Base-by-base conservation (phyloP, 352 stramenopile species). In the Phytophthora podocarpi region DNA sequence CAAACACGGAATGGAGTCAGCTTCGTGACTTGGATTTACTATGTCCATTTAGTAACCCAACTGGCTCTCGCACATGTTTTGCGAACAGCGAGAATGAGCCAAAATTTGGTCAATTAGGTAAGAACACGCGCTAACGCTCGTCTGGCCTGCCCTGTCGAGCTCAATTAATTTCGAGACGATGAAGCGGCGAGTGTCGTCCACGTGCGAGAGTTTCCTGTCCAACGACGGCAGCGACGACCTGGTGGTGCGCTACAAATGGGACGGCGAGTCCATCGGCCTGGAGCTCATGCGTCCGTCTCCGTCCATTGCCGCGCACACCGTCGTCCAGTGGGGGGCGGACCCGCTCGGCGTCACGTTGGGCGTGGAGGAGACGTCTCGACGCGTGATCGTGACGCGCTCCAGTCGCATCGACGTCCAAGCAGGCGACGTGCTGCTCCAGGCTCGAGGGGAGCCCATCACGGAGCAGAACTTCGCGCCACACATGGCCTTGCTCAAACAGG, bases 341-440 rank as follows among this genome's bases (percentile, higher is more conserved):
- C 61, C 76, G 12, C 76, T 93, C 4, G 85, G 85, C 42, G 67
- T 93, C 31, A 90, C 85, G 7, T 80, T 93, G 32, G 79, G 82
- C 70, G 80, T 91, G 24, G 85, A 93, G 54, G 80, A 85, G 28
- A 80, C 76, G 15, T 91, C 85, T 20, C 72, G 81, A 37, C 69
- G 70, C 37, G 69, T 93, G 1, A 76, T 93, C 21, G 82, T 93
- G 11, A 91, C 81, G 30, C 72, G 74, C 36, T 88, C 80, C 9
- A 67, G 56, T 27, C 80, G 82, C 26, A 16, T 64, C 9, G 84
- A 90, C 50, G 74, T 93, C 13, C 59, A 46, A 2, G 64, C 71
- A 7, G 85, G 85, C 3, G 82, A 89, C 55, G 74, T 91, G 27
- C 67, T 93, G 24, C 31, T 89, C 5, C 32, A 67, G 13, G 82